Evolutionary conservation across 371 early-diverging fungal genomes (phyloP).

Genomic region (Conidiobolus incongruus): DNA sequence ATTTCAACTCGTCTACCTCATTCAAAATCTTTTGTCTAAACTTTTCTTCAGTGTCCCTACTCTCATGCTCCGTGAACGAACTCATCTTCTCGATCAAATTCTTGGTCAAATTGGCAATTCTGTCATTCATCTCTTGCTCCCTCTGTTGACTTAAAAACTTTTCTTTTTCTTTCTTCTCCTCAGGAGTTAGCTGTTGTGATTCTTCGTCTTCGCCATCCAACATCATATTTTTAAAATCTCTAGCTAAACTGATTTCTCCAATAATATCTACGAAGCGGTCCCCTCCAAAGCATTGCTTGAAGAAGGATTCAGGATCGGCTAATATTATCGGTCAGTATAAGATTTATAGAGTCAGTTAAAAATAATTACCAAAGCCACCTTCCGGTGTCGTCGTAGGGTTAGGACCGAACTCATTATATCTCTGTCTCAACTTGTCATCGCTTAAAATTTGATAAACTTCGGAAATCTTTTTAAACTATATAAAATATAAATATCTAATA

Average conservation of each 20-base stretch:
- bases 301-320: slow-evolving; percentile 82
- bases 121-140: slow-evolving; percentile 30
- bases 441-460: slow-evolving; percentile 87
- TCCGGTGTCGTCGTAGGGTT: slow-evolving; percentile 41
- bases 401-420: slow-evolving; percentile 67
- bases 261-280: slow-evolving; percentile 83
- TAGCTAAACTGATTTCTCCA: slow-evolving; percentile 88
- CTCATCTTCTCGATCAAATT: slow-evolving; percentile 53
- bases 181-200: slow-evolving; percentile 15
- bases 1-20: slow-evolving; percentile 73
- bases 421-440: slow-evolving; percentile 60
- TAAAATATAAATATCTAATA: not conserved
- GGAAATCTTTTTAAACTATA: slow-evolving; percentile 75
- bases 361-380: slow-evolving; percentile 36
- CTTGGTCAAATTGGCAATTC: slow-evolving; percentile 42
- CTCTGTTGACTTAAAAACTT: slow-evolving; percentile 23
- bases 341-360: not conserved
- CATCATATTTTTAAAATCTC: slow-evolving; percentile 65
- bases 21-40: slow-evolving; percentile 39
- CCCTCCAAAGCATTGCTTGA: slow-evolving; percentile 84
- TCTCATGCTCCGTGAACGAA: slow-evolving; percentile 39
- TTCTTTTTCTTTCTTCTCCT: slow-evolving; percentile 26
- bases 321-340: not conserved
- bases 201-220: slow-evolving; percentile 23
- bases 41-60: slow-evolving; percentile 16